A percentile compares a stretch with the other conserved stretches of the same genome.
phyloP scores from a whole-genome alignment of 345 rosid species.

The Eucalyptus victrix region DNA sequence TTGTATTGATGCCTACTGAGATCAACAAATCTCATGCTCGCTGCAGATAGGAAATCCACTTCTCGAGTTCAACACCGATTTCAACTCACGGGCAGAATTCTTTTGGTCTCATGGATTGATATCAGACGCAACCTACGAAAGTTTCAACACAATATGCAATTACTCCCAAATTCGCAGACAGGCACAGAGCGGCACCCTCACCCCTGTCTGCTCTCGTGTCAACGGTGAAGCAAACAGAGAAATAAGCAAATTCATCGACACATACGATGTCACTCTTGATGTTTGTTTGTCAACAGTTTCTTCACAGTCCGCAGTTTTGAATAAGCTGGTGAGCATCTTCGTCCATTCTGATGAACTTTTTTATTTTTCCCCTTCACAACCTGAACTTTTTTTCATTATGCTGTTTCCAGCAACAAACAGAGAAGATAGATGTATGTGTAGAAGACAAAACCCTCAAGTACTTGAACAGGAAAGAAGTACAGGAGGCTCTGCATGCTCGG shows the following conservation, averaged over 20 bases:
- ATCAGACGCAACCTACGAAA: slow-evolving; percentile 28
- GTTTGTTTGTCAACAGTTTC: slow-evolving; percentile 15
- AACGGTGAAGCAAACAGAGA: neutral
- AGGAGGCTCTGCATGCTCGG: slow-evolving; percentile 32
- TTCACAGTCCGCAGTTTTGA: slow-evolving; percentile 17
- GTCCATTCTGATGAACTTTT: neutral
- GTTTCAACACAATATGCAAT: slow-evolving; percentile 9
- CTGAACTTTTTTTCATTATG: neutral
- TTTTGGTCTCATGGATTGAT: slow-evolving; percentile 47
- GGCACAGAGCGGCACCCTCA: neutral
- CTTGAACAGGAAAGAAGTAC: slow-evolving; percentile 46
- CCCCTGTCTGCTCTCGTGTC: slow-evolving; percentile 12
- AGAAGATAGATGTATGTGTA: slow-evolving; percentile 25
- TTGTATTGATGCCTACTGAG: neutral
- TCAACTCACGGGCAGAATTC: slow-evolving; percentile 15
- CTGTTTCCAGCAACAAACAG: slow-evolving; percentile 6
- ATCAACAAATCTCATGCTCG: neutral
- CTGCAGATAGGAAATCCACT: slow-evolving; percentile 42
- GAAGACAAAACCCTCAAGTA: slow-evolving; percentile 20
- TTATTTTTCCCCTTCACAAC: neutral
- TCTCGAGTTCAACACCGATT: slow-evolving; percentile 25
- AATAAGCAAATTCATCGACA: slow-evolving; percentile 6
- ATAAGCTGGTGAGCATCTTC: slow-evolving; percentile 2
- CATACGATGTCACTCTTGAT: slow-evolving; percentile 26
- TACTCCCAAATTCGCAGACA: slow-evolving; percentile 19